Evolutionary conservation across 208 protist species (phyloP), one percentile per base, ranked within the genome.

Genomic region (Lotmaria passim): DNA sequence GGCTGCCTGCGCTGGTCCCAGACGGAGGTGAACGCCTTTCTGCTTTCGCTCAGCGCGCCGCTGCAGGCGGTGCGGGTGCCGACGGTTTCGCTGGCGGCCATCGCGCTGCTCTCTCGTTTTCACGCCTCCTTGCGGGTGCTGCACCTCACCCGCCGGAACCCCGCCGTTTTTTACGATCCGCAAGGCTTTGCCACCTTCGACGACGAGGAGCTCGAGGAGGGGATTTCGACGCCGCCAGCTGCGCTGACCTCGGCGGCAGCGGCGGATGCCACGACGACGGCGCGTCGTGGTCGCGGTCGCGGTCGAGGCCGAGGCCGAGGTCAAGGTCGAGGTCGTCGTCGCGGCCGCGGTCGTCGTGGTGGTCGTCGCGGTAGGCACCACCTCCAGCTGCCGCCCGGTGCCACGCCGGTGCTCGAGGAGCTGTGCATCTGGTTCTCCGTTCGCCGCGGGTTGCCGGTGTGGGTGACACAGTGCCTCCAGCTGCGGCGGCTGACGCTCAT

Each of bases 121-220:
- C 47, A 66, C 31, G 44, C 43, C 5, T 77, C 71, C 23, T 33
- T 77, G 47, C 71, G 56, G 7, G 71, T 77, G 36, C 46, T 77
- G n/a, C 44, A 77, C 31, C 46, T 77, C 17, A 52, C 21, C 46
- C 71, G 71, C 2, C 55, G 56, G 33, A 30, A 19, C 33, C 3
- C 31, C 0, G 34, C 30, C 21, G 12, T 66, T 15, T 50, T 33
- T 28, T 57, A 46, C 17, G 71, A 70, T 31, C 30, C 71, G 23
- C 34, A 26, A 23, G 15, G 39, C 15, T 7, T 19, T 31, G 1
- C 19, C 24, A 21, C n/a, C 31, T 60, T 51, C 7, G 71, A 77
- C 8, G 71, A 77, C n/a, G 71, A 77, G 31, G 71, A 77, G 71
- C 38, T 60, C 34, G 71, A 77, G 57, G 71, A 77, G 36, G 71